Evolutionary conservation across 306 rosid species (phyloP), one percentile per base, ranked within the genome.

Genomic region (Cucurbita maxima): DNA sequence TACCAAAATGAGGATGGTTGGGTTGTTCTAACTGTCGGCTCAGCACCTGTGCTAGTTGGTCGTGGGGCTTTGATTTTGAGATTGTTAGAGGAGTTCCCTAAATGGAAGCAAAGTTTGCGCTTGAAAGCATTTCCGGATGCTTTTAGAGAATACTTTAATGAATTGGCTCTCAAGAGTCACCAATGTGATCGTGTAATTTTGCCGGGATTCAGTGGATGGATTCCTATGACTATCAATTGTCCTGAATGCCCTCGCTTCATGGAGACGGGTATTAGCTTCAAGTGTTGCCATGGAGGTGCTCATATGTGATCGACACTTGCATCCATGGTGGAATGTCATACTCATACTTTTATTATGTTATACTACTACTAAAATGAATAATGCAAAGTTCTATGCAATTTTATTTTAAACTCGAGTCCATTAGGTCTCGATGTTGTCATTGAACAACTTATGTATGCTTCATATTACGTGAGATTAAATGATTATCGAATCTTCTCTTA

Each of bases 1-100:
- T 84, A 83, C 82, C 85, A 88, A 77, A 83, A 81, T 36, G 90
- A 86, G 38, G 72, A 45, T 3, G 90, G 90, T 15, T 88, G 90
- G 89, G 83, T 72, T 4, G 74, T 88, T 37, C 71, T 88, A 0
- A 76, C 57, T 74, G 85, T 81, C 7, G 92, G 90, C 1, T 75
- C 85, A 0, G 72, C 75, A 0, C 86, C 83, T 52, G 69, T 82
- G 58, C 11, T 67, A 1, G 63, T 68, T 13, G 88, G 90, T 0
- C 86, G 81, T 47, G 90, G 90, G 0, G 11, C 64, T 51, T 36
- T 81, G 7, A 43, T 83, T 7, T 10, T 85, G 55, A 81, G 68
- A 47, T 82, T 86, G 3, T 20, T 87, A 3, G 79, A 79, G 1
- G 88, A 87, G 58, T 82, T 77, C 34, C 88, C 80, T 1, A 87